Conservation (phyloP, 345 rosid species). For the Mallotus nudiflorus region DNA sequence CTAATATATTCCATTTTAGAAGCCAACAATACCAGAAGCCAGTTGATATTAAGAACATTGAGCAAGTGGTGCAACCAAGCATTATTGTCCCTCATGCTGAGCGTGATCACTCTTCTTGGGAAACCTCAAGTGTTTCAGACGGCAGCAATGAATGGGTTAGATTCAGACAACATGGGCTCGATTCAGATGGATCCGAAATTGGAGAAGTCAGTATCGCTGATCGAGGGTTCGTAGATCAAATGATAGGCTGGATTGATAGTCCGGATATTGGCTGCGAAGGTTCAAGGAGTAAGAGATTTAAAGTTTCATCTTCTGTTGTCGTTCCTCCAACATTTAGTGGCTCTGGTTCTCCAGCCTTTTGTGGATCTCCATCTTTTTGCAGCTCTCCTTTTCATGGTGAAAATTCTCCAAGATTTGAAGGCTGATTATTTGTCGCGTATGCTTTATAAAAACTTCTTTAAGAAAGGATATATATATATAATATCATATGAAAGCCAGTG, state of each 20-base stretch:
- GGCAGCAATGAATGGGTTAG: constrained; percentile 56
- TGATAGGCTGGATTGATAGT: constrained; percentile 49
- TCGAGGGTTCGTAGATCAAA: constrained; percentile 25
- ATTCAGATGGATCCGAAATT: constrained; percentile 54
- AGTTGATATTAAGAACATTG: constrained; percentile 45
- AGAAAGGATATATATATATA: too few relatives aligned
- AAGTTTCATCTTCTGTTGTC: constrained; percentile 60
- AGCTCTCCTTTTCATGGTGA: constrained; percentile 24
- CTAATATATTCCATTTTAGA: constrained; percentile 55
- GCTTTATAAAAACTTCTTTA: too few relatives aligned
- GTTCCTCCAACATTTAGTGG: constrained; percentile 61
- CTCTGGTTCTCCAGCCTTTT: constrained; percentile 19
- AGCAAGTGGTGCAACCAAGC: constrained; percentile 64
- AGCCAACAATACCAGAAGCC: constrained; percentile 40
- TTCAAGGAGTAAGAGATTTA: constrained; percentile 61
- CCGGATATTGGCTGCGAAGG: constrained; percentile 39
- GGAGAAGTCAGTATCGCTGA: constrained; percentile 37
- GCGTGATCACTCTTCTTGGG: constrained; percentile 40
- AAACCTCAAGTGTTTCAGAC: constrained; percentile 54
- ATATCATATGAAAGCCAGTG: too few relatives aligned
- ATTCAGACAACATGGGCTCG: constrained; percentile 48
- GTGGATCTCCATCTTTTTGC: constrained; percentile 17
- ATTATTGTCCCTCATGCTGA: constrained; percentile 47
- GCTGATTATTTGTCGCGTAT: too few relatives aligned
- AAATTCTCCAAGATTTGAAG: neutral